Percentiles rank a stretch among this genome's conserved stretches.
Conservation (phyloP, 345 rosid species). For the Limnanthes douglasii region DNA sequence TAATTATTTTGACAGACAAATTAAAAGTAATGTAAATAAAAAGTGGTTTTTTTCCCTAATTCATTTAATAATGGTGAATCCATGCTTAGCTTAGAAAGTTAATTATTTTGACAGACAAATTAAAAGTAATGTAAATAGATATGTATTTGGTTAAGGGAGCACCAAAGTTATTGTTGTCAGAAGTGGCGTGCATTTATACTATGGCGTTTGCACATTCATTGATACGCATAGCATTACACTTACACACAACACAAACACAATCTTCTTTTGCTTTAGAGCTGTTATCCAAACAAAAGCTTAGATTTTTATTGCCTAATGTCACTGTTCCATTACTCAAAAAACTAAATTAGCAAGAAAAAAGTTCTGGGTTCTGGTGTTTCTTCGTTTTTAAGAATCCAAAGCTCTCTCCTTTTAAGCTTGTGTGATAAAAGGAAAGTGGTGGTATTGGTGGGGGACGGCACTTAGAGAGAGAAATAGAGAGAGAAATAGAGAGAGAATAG, state of each 20-base stretch:
- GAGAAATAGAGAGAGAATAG: slow-evolving; percentile 9
- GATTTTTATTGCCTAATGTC: background rate
- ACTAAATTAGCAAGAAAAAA: slow-evolving; percentile 8
- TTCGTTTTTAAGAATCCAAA: no score
- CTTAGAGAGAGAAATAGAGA: slow-evolving; percentile 13
- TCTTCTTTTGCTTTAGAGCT: no score
- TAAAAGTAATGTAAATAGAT: slow-evolving; percentile 2
- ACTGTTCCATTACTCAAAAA: slow-evolving; percentile 7
- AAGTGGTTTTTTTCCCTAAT: no score
- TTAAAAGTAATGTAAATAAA: no score
- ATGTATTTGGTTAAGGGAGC: background rate
- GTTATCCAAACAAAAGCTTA: background rate
- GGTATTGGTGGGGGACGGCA: slow-evolving; percentile 23
- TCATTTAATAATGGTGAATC: no score
- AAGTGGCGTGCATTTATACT: slow-evolving; percentile 3
- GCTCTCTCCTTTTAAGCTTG: no score
- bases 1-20: no score
- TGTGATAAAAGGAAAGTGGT: slow-evolving; percentile 15
- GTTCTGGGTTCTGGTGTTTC: slow-evolving; percentile 1
- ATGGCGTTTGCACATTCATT: no score
- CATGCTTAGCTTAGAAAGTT: no score
- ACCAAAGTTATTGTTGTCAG: slow-evolving; percentile 7
- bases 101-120: no score
- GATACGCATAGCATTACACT: no score
- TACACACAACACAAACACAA: no score